Evolutionary conservation across 2,329 filamentous ascomycete species (phyloP), one percentile per base, ranked within the genome.

Genomic region (Cladosporium velox): DNA sequence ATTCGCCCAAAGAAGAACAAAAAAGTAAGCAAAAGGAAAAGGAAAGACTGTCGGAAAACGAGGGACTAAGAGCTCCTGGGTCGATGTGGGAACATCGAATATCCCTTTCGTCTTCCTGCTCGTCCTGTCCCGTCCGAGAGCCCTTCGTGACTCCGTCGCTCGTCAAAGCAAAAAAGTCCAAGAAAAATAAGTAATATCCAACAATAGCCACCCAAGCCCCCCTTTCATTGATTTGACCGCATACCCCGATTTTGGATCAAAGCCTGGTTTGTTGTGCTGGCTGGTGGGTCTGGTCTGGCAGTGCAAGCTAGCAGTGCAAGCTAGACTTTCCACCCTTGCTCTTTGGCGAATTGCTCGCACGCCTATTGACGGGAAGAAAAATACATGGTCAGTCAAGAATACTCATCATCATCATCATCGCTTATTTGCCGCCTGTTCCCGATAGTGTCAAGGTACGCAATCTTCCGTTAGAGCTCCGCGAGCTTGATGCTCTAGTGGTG

Each of bases 331-430:
- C 75, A 76, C 51, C 75, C 75, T 66, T 98, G 91, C 79, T 98
- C 94, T 80, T 97, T 97, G 66, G 94, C 94, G 78, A 97, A 97
- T 79, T 97, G 93, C 76, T 93, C 90, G 80, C 90, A 93, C 59
- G 90, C 90, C 90, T 92, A 70, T 47, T 38, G 21, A 55, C 51
- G 15, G 18, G 44, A 24, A 26, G 28, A 51, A 35, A 35, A 28
- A 28, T 2, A 34, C 49, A 12, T 30, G 18, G 57, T 59, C 24
- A 59, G 57, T 47, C 18, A 30, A 32, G 18, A 34, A 34, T 12
- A 34, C 2, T 41, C 18, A 4, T 41, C 15, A 15, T 35, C 4
- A 34, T 34, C 8, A 4, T 35, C n/a, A 21, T 47, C 41, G 41
- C 41, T 47, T 47, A 5, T 4, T 4, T 21, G 7, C 41, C n/a